These are phyloP conservation scores for Kwoniella newhampshirensis DNA, from an alignment of 768 basidiomycete genomes.

Conservation along the genomic window DNA sequence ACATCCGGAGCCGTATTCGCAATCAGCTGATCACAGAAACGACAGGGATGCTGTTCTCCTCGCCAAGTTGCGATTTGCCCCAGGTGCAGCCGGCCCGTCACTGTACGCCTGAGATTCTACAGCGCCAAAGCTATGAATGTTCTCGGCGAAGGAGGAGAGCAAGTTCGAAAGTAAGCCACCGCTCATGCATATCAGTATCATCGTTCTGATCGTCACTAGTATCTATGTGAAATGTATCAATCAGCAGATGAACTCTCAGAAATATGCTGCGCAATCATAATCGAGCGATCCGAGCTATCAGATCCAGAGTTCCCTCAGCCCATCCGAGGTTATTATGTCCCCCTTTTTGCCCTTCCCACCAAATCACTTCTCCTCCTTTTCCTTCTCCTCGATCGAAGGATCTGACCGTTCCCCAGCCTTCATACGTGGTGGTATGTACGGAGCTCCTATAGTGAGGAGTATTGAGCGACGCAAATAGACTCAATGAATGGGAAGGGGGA, in stretches of 20 bases:
- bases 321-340: constrained; percentile 47
- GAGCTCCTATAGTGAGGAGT: background rate
- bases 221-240: too few species aligned
- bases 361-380: constrained; percentile 31
- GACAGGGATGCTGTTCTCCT: constrained; percentile 35
- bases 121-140: too few species aligned
- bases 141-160: too few species aligned
- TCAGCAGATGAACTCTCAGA: too few species aligned
- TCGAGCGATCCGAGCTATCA: constrained; percentile 34
- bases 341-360: constrained; percentile 43
- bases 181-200: too few species aligned
- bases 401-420: constrained; percentile 39
- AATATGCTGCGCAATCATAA: constrained; percentile 4
- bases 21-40: constrained; percentile 1
- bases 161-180: too few species aligned
- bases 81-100: constrained; percentile 24
- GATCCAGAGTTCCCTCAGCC: constrained; percentile 45
- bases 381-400: constrained; percentile 8
- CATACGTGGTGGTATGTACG: constrained; percentile 9
- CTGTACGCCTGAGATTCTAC: constrained; percentile 30
- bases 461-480: constrained; percentile 65
- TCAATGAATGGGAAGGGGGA: constrained; percentile 66
- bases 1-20: background rate
- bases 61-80: constrained; percentile 34
- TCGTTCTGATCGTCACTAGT: too few species aligned